A percentile compares a stretch with the other conserved stretches of the same genome.
Conservation (phyloP, 2,329 filamentous ascomycete genomes). For the Proliferodiscus dingleyae region DNA sequence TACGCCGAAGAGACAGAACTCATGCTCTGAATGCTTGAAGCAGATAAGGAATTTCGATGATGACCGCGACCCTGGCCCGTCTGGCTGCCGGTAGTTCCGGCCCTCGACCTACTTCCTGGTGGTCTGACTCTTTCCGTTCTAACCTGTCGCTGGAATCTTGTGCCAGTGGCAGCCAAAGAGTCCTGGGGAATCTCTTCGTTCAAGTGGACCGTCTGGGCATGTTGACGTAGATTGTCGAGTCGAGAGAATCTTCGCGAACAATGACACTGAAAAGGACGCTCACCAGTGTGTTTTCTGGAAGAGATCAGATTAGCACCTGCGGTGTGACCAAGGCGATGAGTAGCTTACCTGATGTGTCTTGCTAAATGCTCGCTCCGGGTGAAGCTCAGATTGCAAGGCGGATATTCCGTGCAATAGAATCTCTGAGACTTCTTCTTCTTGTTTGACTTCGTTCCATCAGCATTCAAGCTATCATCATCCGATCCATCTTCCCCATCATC, state of each 20-base stretch:
- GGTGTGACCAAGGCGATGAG: conserved; percentile 1
- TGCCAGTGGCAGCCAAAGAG: conserved; percentile 87
- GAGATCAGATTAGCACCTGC: conserved; percentile 26
- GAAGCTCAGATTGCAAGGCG: conserved; percentile 90
- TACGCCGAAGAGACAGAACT: conserved; percentile 60
- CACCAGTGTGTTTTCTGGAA: conserved; percentile 87
- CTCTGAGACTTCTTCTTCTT: conserved; percentile 97
- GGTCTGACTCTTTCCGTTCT: conserved; percentile 79
- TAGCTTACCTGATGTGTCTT: conserved; percentile 81
- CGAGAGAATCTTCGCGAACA: conserved; percentile 90
- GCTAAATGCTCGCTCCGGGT: conserved; percentile 94
- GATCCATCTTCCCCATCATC: conserved; percentile 57
- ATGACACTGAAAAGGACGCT: conserved; percentile 94
- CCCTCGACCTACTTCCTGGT: conserved; percentile 65
- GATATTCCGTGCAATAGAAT: conserved; percentile 94
- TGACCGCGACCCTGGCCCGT: conserved; percentile 71
- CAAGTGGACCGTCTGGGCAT: conserved; percentile 95
- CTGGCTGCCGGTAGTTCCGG: conserved; percentile 71
- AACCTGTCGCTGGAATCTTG: conserved; percentile 87
- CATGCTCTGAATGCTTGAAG: conserved; percentile 65
- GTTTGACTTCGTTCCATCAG: conserved; percentile 62
- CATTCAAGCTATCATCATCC: conserved; percentile 59
- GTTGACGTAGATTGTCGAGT: conserved; percentile 90
- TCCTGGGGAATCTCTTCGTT: conserved; percentile 95
- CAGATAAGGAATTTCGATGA: conserved; percentile 74